Percentiles rank a stretch among this genome's conserved stretches.
These are phyloP conservation scores for Oryza glaberrima DNA, from an alignment of 176 grass and related monocot species.

Conservation along the genomic window DNA sequence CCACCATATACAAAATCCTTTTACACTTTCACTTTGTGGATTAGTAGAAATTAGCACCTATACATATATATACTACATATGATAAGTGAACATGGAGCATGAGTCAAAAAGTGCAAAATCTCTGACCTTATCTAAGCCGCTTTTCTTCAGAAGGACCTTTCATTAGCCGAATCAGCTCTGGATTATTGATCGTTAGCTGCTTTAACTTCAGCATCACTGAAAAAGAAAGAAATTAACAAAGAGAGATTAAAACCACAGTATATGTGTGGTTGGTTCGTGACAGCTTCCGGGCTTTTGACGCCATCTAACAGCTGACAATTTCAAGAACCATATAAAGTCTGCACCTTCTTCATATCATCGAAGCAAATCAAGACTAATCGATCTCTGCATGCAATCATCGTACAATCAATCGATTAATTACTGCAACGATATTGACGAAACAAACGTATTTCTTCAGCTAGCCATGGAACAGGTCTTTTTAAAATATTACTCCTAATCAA, in stretches of 20 bases:
- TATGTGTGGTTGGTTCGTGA: neutral
- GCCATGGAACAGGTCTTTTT: neutral
- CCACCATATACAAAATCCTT: neutral
- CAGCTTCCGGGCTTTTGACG: neutral
- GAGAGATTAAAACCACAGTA: neutral
- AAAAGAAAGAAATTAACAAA: neutral
- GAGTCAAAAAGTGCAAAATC: neutral
- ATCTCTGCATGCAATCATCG: neutral
- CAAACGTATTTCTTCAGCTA: neutral
- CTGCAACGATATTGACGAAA: neutral
- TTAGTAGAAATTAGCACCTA: neutral
- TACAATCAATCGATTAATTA: neutral
- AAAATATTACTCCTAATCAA: neutral
- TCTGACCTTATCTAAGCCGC: neutral
- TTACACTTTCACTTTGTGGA: neutral
- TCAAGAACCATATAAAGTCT: neutral
- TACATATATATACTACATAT: neutral
- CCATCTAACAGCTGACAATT: neutral
- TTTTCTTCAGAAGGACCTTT: neutral
- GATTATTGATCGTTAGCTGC: no score
- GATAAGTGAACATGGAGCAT: neutral
- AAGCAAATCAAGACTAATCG: neutral
- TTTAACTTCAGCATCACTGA: neutral
- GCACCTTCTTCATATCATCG: neutral
- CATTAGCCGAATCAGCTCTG: neutral